phyloP scores from a whole-genome alignment of 345 rosid species.

The Pseudoturritis turrita region DNA sequence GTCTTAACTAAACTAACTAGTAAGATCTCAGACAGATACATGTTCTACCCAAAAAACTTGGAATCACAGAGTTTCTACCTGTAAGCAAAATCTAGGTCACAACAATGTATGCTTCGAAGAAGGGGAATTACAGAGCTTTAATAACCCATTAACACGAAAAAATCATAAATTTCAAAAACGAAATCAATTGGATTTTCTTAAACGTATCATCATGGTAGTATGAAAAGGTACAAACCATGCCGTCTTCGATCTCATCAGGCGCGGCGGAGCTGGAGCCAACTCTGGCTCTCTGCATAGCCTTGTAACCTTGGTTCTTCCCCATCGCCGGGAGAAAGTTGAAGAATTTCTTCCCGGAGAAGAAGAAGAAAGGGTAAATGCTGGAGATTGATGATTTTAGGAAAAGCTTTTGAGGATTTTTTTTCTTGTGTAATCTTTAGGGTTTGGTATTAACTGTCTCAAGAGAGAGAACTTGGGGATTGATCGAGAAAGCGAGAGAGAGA shows the following conservation, averaged over 20 bases:
- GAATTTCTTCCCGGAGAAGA: neutral
- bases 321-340: slow-evolving; percentile 31
- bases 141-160: neutral
- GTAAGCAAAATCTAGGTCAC: neutral
- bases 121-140: neutral
- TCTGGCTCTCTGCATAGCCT: slow-evolving; percentile 95
- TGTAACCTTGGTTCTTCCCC: slow-evolving; percentile 98
- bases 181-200: neutral
- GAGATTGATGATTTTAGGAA: neutral
- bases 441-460: slow-evolving; percentile 1
- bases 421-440: neutral
- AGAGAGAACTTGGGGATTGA: neutral
- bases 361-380: neutral
- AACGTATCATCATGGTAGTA: slow-evolving; percentile 13
- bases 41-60: neutral
- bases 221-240: slow-evolving; percentile 97
- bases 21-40: neutral
- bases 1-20: neutral
- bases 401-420: neutral
- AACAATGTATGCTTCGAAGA: neutral
- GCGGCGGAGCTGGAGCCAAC: slow-evolving; percentile 74
- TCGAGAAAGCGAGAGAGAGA: neutral
- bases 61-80: neutral
- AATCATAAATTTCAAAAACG: neutral
- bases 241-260: slow-evolving; percentile 87